Evolutionary conservation across 768 basidiomycete species (phyloP).

Genomic region (Boletus rubroflammeus): DNA sequence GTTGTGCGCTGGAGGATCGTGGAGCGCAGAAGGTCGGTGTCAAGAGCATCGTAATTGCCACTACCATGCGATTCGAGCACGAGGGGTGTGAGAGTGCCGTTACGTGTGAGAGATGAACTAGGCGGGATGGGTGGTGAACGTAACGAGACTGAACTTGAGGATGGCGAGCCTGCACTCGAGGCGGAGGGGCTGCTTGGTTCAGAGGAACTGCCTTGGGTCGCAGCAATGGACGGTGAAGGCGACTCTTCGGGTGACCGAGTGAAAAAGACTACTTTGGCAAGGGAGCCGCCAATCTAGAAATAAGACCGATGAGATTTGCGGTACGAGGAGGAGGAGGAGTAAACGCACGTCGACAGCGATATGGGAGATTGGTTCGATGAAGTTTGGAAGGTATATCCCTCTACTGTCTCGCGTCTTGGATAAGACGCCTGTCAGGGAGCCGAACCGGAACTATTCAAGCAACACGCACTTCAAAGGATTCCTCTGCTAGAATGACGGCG

Average conservation of each 20-base stretch:
- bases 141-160: slow-evolving; percentile 1
- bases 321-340: neutral
- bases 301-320: neutral
- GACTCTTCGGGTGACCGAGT: slow-evolving; percentile 88
- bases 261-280: slow-evolving; percentile 98
- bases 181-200: slow-evolving; percentile 42
- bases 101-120: slow-evolving; percentile 38
- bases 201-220: slow-evolving; percentile 55
- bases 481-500: slow-evolving; percentile 89
- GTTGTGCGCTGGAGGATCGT: slow-evolving; percentile 66
- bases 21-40: slow-evolving; percentile 50
- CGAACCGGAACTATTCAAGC: neutral
- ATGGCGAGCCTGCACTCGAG: slow-evolving; percentile 33
- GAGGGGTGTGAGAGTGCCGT: slow-evolving; percentile 80
- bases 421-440: slow-evolving; percentile 14
- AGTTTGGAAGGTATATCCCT: slow-evolving; percentile 95
- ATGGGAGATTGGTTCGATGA: slow-evolving; percentile 96
- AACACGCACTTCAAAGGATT: slow-evolving; percentile 81
- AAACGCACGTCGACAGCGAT: slow-evolving; percentile 91
- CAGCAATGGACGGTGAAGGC: slow-evolving; percentile 66
- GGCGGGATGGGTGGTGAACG: slow-evolving; percentile 25
- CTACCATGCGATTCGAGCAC: slow-evolving; percentile 54
- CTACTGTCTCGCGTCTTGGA: slow-evolving; percentile 84
- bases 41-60: slow-evolving; percentile 27
- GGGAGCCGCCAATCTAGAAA: slow-evolving; percentile 86